Evolutionary conservation across 306 rosid genomes (phyloP), one percentile per base, ranked within the genome.

Genomic region (Quercus bicolor): DNA sequence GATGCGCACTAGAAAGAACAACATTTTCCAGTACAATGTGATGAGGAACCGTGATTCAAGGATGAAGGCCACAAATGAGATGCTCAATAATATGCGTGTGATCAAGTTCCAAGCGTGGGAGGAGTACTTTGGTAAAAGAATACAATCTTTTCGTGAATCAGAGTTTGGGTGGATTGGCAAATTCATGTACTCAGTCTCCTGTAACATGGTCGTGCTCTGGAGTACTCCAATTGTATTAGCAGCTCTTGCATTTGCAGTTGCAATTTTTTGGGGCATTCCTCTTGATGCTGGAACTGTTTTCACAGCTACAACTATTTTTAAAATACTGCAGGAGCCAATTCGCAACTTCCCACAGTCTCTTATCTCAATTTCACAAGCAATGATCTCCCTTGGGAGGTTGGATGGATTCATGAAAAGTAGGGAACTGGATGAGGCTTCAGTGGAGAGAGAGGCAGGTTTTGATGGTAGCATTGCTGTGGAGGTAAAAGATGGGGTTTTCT

Each of bases 21-120:
- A 91, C 72, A 66, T 21, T 28, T 94, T 70, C 84, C 96, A 92
- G 80, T 87, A 78, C 70, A 84, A 83, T 51, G 51, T 90, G 75
- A 95, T 95, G 98, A 90, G n/a, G 76, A 87, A 87, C 19, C 97
- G 98, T 0, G 98, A 95, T 71, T 87, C 88, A 5, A 88, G 98
- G 68, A 91, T 95, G 98, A 92, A 95, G 84, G 97, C 98, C 20
- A 93, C 94, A 19, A 95, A 92, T 73, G 98, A 95, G 94, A 88
- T 91, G 96, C 96, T 95, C 19, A 92, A 93, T 73, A 90, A 95
- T 84, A 90, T 91, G 98, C 86, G 98, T 2, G 98, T 92, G 75
- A 95, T 95, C 76, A 95, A 95, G 94, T 95, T 95, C 80, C 98
- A 92, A 64, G 98, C 98, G 3, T 95, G 98, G 98, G 98, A 95